Evolutionary conservation across 495 filamentous ascomycete genomes (phyloP).

Genomic region (Penicillium cinerascens): DNA sequence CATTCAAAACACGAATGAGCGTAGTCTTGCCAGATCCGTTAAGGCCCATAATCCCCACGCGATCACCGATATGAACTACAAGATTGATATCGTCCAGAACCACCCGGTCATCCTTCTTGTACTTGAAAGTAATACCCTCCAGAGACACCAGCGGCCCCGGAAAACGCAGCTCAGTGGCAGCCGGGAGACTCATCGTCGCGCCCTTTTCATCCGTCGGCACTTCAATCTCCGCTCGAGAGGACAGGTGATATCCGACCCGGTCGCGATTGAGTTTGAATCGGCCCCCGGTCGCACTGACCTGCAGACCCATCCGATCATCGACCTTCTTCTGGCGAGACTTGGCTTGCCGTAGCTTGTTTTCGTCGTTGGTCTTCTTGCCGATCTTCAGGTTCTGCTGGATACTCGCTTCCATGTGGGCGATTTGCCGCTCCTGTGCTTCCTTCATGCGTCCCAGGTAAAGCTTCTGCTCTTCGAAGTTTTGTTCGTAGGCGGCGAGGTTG

Average conservation of each 20-base stretch:
- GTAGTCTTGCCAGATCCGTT: slow-evolving; percentile 77
- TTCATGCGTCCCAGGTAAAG: slow-evolving; percentile 67
- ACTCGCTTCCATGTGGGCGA: slow-evolving; percentile 70
- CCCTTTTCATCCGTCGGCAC: slow-evolving; percentile 62
- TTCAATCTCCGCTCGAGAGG: slow-evolving; percentile 61
- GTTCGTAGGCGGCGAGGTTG: slow-evolving; percentile 64
- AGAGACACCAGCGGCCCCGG: slow-evolving; percentile 67
- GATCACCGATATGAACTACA: slow-evolving; percentile 63
- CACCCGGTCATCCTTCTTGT: slow-evolving; percentile 35
- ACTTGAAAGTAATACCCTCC: slow-evolving; percentile 61
- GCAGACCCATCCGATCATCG: slow-evolving; percentile 71
- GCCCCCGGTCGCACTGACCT: slow-evolving; percentile 64
- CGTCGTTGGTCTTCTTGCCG: slow-evolving; percentile 69
- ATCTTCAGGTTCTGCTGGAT: slow-evolving; percentile 65
- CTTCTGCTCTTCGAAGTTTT: slow-evolving; percentile 60
- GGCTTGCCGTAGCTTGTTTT: slow-evolving; percentile 75
- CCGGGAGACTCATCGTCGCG: slow-evolving; percentile 53
- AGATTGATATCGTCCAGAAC: slow-evolving; percentile 59
- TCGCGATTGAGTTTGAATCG: slow-evolving; percentile 79
- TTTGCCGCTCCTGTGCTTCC: slow-evolving; percentile 73
- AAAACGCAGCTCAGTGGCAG: slow-evolving; percentile 65
- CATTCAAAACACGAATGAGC: slow-evolving; percentile 55
- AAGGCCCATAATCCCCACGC: slow-evolving; percentile 68
- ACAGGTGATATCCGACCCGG: slow-evolving; percentile 55
- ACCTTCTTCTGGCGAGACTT: slow-evolving; percentile 77